Conservation (phyloP, 371 early-diverging fungal species). For the Mucor racemosus region DNA sequence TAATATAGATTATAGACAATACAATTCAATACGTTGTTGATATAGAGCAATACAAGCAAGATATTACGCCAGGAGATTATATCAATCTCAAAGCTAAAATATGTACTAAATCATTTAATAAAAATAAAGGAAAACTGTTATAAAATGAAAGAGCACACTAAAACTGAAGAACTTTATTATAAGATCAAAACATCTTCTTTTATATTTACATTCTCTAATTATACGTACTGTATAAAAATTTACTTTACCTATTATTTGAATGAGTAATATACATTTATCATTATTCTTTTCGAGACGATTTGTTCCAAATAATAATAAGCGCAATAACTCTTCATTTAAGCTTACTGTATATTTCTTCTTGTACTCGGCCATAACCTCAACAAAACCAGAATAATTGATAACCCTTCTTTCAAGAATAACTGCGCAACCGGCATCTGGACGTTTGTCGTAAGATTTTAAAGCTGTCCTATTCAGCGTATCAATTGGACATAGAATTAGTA, state of each 20-base stretch:
- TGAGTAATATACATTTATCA: conserved; percentile 22
- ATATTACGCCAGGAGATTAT: too few species aligned
- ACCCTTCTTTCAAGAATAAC: conserved; percentile 21
- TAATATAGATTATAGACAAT: too few species aligned
- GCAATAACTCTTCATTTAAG: conserved; percentile 13
- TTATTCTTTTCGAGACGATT: conserved; percentile 16
- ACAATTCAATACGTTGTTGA: too few species aligned
- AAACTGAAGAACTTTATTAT: too few species aligned
- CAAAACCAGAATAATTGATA: conserved; percentile 4
- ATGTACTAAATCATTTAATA: too few species aligned
- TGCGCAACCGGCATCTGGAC: conserved; percentile 21
- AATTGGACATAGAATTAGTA: conserved; percentile 24
- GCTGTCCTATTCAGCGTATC: conserved; percentile 17
- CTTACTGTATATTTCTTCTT: conserved; percentile 17
- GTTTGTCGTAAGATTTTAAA: conserved; percentile 14
- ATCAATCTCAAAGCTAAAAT: too few species aligned
- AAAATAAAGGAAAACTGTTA: too few species aligned
- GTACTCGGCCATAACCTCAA: conserved; percentile 19
- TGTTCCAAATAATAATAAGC: conserved; percentile 17
- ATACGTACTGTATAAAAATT: too few species aligned
- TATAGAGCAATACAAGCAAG: too few species aligned
- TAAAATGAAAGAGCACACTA: too few species aligned
- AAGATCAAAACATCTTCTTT: too few species aligned
- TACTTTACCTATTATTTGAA: conserved; percentile 24
- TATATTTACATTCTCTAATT: too few species aligned